A percentile compares a stretch with the other conserved stretches of the same genome.
phyloP scores from a whole-genome alignment of 768 basidiomycete genomes.

The Exsudoporus frostii region DNA sequence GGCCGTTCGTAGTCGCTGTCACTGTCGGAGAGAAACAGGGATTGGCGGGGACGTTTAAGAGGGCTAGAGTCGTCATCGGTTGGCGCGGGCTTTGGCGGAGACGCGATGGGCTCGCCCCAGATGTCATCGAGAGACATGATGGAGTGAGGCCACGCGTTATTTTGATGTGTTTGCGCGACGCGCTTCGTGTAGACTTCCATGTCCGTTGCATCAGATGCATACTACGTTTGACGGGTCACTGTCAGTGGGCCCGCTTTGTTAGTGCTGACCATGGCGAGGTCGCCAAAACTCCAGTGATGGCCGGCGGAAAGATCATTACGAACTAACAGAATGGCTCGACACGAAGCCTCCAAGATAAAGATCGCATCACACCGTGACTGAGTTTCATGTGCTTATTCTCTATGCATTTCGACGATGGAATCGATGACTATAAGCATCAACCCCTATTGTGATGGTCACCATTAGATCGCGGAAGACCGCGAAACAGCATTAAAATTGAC shows the following conservation, averaged over 20 bases:
- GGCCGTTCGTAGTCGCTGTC: conserved; percentile 39
- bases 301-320: background rate
- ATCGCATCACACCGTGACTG: background rate
- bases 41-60: conserved; percentile 33
- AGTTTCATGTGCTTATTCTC: too few relatives aligned
- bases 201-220: background rate
- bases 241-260: too few relatives aligned
- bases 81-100: conserved; percentile 18
- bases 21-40: conserved; percentile 58
- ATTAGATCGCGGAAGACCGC: background rate
- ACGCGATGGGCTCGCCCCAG: conserved; percentile 52
- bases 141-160: conserved; percentile 24
- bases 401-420: background rate
- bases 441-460: background rate
- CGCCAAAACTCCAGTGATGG: background rate
- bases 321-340: background rate
- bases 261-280: too few relatives aligned
- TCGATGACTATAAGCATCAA: too few relatives aligned
- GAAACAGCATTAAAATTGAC: background rate
- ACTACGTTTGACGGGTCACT: too few relatives aligned
- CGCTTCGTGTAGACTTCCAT: too few relatives aligned
- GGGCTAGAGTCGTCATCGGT: conserved; percentile 14
- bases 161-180: conserved; percentile 22
- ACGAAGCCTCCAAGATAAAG: background rate
- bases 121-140: conserved; percentile 50